A percentile compares a stretch with the other conserved stretches of the same genome.
Evolutionary conservation across 2,329 filamentous ascomycete genomes (phyloP).

Genomic region (Aciculosporium take): DNA sequence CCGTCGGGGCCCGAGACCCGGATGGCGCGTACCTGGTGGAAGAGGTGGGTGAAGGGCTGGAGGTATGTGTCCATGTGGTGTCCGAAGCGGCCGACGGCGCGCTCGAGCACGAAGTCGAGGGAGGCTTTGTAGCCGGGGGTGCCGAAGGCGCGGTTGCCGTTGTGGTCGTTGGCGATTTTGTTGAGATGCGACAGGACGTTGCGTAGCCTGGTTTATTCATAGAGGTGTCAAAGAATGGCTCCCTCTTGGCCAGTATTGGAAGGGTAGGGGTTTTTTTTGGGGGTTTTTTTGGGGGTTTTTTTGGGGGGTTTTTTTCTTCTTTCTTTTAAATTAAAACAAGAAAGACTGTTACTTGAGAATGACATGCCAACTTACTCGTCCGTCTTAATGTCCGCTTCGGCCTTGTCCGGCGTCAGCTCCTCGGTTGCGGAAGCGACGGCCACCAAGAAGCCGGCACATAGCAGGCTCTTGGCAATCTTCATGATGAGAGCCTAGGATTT

Average conservation of each 20-base stretch:
- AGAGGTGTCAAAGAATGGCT: background rate
- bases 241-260: no score
- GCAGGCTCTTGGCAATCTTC: conserved; percentile 8
- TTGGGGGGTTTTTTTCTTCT: background rate
- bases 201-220: conserved; percentile 24
- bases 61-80: conserved; percentile 29
- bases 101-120: conserved; percentile 39
- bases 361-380: conserved; percentile 25
- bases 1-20: conserved; percentile 30
- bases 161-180: conserved; percentile 38
- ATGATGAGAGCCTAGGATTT: conserved; percentile 6
- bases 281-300: no score
- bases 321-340: background rate
- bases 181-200: conserved; percentile 40
- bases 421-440: conserved; percentile 14
- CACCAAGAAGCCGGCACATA: conserved; percentile 7
- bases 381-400: conserved; percentile 25
- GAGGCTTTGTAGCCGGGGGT: conserved; percentile 44
- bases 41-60: conserved; percentile 33
- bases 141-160: conserved; percentile 46
- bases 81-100: conserved; percentile 23
- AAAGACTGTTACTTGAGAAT: no score
- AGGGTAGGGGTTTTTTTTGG: no score
- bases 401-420: conserved; percentile 23
- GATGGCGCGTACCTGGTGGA: conserved; percentile 27